These are phyloP conservation scores for Kuraishia ogatae DNA, from an alignment of 805 yeast species.

Conservation along the genomic window DNA sequence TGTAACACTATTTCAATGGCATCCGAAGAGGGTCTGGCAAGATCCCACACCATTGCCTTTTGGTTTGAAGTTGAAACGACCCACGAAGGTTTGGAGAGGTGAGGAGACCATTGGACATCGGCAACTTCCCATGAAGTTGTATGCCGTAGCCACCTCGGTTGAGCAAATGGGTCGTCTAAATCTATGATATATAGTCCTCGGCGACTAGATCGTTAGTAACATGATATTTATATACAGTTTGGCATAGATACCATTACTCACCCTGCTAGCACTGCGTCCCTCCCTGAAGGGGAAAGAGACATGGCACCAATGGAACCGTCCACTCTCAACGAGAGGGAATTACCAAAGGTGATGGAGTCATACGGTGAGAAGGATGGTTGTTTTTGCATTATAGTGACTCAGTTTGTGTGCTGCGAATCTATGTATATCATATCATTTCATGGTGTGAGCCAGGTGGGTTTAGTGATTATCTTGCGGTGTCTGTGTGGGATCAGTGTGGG, in stretches of 20 bases:
- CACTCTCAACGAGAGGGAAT: constrained; percentile 73
- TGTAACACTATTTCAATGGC: constrained; percentile 87
- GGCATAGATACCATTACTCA: constrained; percentile 10
- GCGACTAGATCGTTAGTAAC: constrained; percentile 25
- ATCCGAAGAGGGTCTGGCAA: constrained; percentile 48
- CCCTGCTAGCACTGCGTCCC: constrained; percentile 91
- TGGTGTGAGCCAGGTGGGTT: no score
- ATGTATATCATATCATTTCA: no score
- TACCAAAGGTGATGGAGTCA: constrained; percentile 61
- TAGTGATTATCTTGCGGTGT: no score
- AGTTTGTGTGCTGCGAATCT: no score
- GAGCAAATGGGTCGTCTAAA: constrained; percentile 88
- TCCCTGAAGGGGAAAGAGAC: constrained; percentile 79
- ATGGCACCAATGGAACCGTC: constrained; percentile 92
- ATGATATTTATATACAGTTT: no score
- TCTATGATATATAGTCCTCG: constrained; percentile 87
- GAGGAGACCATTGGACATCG: constrained; percentile 98
- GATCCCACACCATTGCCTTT: constrained; percentile 91
- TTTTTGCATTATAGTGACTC: background rate
- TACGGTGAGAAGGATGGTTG: constrained; percentile 16
- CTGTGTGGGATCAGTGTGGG: no score
- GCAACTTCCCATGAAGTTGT: constrained; percentile 97
- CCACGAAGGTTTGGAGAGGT: constrained; percentile 77
- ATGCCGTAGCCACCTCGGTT: constrained; percentile 91
- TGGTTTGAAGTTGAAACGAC: constrained; percentile 92